Evolutionary conservation across 2,329 filamentous ascomycete genomes (phyloP), one percentile per base, ranked within the genome.

Genomic region (Polychaeton citri): DNA sequence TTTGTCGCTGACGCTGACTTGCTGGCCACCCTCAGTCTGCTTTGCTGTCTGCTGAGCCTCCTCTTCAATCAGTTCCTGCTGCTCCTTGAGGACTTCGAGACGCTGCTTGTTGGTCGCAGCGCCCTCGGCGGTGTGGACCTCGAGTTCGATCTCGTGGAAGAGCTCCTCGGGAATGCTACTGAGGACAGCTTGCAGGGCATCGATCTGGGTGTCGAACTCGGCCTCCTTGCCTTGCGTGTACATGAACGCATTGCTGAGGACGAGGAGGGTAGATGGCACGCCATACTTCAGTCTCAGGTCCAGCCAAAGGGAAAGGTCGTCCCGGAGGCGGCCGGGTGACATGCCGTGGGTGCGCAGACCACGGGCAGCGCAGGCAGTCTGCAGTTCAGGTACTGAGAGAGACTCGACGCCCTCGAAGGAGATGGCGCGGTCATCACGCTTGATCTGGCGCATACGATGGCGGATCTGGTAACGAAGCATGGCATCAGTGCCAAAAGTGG

Each of bases 101-200:
- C 90, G 81, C 69, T 96, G 90, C 72, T 92, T 95, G 74, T 98
- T 98, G 46, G 90, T 98, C 17, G 90, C 90, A 8, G 87, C 88
- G 42, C 90, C 90, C 64, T 98, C 90, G 33, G 88, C 87, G 42
- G 80, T 93, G 70, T 95, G 85, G 7, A 98, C 86, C 65, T 98
- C 90, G 20, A 98, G 80, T 63, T 96, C 90, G 44, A 98, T 95
- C 68, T 98, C 90, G 69, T 98, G 90, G 82, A 92, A 98, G 28
- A 98, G 72, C 61, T 98, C 90, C 62, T 98, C 90, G 3, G 90
- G 90, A 43, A 98, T 96, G 41, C 82, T 87, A 28, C 84, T 92
- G 28, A 98, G 69, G 4, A 98, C 90, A 37, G 86, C 83, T 41
- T 87, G 84, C 33, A 98, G 74, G 1, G 90, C 86, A 47, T 95